Base-by-base conservation (phyloP, 2,329 filamentous ascomycete species). In the Trematosphaeria pertusa region DNA sequence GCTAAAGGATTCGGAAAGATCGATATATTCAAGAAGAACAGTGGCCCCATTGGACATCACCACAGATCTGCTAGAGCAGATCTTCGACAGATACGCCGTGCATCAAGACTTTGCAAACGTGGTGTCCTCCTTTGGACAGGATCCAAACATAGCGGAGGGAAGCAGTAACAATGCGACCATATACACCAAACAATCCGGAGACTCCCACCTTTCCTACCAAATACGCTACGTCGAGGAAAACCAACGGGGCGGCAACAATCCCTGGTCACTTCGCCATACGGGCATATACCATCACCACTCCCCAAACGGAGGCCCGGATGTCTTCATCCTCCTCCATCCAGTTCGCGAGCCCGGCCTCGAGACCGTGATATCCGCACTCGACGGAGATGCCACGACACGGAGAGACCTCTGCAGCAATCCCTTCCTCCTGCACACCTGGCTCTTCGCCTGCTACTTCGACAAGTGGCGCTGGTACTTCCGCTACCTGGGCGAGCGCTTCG, bases 11-110 rank as follows among this genome's bases (percentile, higher is more conserved):
- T n/a, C n/a, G n/a, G n/a, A n/a, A 10, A 44, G 42, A 3, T 44
- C 42, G 7, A 31, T 44, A 18, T 44, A 37, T 26, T 44, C 42
- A 2, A 14, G 12, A 22, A 44, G 17, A 21, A 44, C 42, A 3
- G 32, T 44, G 10, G 31, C 42, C 3, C 34, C 42, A 4, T 21
- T 44, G 4, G 34, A 44, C 4, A 33, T 44, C 14, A 37, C 42
- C 24, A 24, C 12, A n/a, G 18, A 21, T 12, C 20, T 37, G 5
- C 35, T 37, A 7, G 35, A 37, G 19, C n/a, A 21, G 4, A 21
- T 37, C 18, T 22, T 37, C 18, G 19, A 37, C 3, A 19, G 24
- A 11, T 37, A 37, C 20, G 19, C 9, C 18, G 19, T 37, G 5
- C 20, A 21, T 20, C 10, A 21, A 22, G 35, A 37, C 11, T 37